phyloP scores from a whole-genome alignment of 768 basidiomycete genomes.

The Agaricus blazei region DNA sequence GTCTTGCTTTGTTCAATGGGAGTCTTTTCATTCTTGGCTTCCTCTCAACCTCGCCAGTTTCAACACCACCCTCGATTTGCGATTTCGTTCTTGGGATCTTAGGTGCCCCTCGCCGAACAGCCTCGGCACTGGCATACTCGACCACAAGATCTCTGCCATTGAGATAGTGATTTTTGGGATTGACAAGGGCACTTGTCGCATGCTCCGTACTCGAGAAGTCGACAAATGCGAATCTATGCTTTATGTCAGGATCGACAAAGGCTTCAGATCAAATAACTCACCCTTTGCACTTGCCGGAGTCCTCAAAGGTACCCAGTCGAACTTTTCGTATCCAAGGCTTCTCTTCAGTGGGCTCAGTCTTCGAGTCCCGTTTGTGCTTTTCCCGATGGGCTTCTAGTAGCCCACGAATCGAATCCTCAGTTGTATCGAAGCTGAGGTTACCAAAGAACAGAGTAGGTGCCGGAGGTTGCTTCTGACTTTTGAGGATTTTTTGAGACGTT shows the following conservation, averaged over 20 bases:
- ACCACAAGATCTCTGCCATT: slow-evolving; percentile 83
- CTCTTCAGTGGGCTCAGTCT: slow-evolving; percentile 7
- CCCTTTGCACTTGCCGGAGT: slow-evolving; percentile 96
- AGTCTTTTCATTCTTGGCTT: not conserved
- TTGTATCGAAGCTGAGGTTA: slow-evolving; percentile 89
- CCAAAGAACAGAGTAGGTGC: slow-evolving; percentile 89
- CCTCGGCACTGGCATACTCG: slow-evolving; percentile 86
- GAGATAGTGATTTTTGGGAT: slow-evolving; percentile 79
- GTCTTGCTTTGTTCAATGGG: not conserved
- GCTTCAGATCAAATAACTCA: slow-evolving; percentile 28
- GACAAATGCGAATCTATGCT: slow-evolving; percentile 82
- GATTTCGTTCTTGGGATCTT: slow-evolving; percentile 19
- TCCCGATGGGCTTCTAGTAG: slow-evolving; percentile 66
- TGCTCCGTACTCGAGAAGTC: slow-evolving; percentile 80
- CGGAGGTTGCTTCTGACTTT: slow-evolving; percentile 75
- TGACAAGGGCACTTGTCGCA: slow-evolving; percentile 78
- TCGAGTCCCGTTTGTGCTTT: slow-evolving; percentile 23
- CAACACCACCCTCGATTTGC: slow-evolving; percentile 14
- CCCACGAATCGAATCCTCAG: slow-evolving; percentile 66
- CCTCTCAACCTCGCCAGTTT: slow-evolving; percentile 6
- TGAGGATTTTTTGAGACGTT: slow-evolving; percentile 73
- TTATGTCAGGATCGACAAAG: not conserved
- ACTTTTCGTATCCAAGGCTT: slow-evolving; percentile 28
- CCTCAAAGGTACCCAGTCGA: slow-evolving; percentile 94
- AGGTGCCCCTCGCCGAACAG: slow-evolving; percentile 77